A percentile compares a stretch with the other conserved stretches of the same genome.
Evolutionary conservation across 495 filamentous ascomycete genomes (phyloP).

Genomic region (Poronia punctata): DNA sequence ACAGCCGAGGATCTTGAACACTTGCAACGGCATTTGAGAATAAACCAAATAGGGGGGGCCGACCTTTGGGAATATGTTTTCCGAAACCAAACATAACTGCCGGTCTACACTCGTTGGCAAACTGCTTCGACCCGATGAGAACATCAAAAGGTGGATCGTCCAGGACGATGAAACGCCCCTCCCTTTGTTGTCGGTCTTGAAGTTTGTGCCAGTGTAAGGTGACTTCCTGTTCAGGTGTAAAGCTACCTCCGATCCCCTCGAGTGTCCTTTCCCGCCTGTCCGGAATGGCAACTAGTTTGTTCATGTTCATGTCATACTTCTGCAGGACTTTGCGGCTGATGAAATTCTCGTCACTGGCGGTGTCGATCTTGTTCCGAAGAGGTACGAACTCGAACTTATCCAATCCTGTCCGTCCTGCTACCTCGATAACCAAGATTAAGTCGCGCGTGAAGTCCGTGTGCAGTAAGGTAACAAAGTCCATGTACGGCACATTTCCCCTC

Average conservation of each 20-base stretch:
- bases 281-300: neutral
- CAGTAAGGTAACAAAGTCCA: no score
- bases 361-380: neutral
- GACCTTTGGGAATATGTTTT: neutral
- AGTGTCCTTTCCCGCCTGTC: neutral
- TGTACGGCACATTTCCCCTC: neutral
- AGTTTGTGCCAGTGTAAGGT: neutral
- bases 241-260: neutral
- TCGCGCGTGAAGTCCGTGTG: neutral
- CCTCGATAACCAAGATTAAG: neutral
- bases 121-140: neutral
- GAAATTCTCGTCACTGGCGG: neutral
- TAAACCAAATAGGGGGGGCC: neutral
- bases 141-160: neutral
- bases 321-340: neutral
- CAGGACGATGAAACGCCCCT: neutral
- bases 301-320: neutral
- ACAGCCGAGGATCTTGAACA: neutral
- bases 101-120: neutral
- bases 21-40: neutral
- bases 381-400: neutral
- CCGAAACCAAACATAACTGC: neutral
- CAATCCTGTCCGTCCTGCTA: neutral
- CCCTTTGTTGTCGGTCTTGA: neutral
- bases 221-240: neutral